Percentiles rank a stretch among this genome's conserved stretches.
These are phyloP conservation scores for Stygiomarasmius scandens DNA, from an alignment of 1,284 basidiomycete genomes.

Conservation along the genomic window DNA sequence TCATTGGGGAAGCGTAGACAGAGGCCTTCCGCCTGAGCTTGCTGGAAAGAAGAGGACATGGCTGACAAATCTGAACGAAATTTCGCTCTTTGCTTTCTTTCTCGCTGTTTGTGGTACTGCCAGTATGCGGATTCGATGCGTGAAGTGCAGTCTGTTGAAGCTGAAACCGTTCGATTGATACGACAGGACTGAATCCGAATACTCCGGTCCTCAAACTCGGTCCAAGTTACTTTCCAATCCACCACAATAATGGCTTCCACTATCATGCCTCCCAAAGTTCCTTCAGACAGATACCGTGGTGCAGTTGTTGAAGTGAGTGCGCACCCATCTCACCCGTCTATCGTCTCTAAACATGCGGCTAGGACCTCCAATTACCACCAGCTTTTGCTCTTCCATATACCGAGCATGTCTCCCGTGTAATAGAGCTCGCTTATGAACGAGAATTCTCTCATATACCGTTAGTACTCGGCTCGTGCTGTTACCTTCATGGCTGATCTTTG, in stretches of 20 bases:
- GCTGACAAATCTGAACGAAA: neutral
- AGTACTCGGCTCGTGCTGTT: conserved; percentile 10
- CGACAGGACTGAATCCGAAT: neutral
- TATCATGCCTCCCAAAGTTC: neutral
- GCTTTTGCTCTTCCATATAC: conserved; percentile 80
- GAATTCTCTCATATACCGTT: conserved; percentile 92
- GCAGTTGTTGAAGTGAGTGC: conserved; percentile 17
- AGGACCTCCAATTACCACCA: conserved; percentile 89
- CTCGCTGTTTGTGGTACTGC: neutral
- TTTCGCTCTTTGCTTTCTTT: neutral
- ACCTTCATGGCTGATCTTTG: neutral
- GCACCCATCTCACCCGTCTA: neutral
- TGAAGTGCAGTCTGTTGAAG: neutral
- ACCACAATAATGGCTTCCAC: neutral
- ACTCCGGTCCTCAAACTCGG: neutral
- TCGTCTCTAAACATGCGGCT: conserved; percentile 11
- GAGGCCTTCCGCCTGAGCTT: conserved; percentile 50
- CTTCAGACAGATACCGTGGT: conserved; percentile 10
- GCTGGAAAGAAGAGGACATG: conserved; percentile 23
- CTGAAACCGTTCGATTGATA: neutral
- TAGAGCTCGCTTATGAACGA: conserved; percentile 86
- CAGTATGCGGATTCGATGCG: neutral
- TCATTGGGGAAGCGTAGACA: conserved; percentile 71
- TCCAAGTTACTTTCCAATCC: neutral
- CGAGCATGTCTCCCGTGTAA: conserved; percentile 72